Evolutionary conservation across 345 rosid species (phyloP), one percentile per base, ranked within the genome.

Genomic region (Euphorbia pulcherrima): DNA sequence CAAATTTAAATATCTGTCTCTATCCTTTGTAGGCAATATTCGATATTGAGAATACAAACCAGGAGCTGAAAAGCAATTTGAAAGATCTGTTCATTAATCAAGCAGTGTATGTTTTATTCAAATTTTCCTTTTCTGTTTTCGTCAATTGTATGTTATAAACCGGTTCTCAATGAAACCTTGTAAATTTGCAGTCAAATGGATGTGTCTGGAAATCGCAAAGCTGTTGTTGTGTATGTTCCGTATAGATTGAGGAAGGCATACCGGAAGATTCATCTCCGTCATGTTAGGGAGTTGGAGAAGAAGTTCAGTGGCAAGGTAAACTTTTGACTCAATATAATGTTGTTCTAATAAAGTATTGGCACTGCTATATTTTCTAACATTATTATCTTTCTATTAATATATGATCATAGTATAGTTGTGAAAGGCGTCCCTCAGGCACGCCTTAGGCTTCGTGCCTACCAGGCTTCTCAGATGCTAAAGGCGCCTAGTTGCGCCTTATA

Each of bases 241-340:
- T 89, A 80, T 71, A 84, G 98, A 75, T 66, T 90, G 86, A 88
- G 95, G 80, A 92, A 92, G 74, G 86, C 92, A 41, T 92, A 77
- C 80, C 87, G 93, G 58, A 92, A 92, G 89, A 79, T 89, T 73
- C 97, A 92, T 76, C 64, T 83, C 0, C 88, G 97, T 53, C 91
- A 89, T 56, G 96, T 87, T 27, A 83, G 97, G 67, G 97, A 92
- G 85, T 76, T 92, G 60, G 97, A 92, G 89, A 92, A 92, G 71
- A 92, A 92, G 62, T 92, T 92, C 89, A 88, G 96, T 79, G 97
- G 97, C 12, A 92, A 88, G 86, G 98, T 89, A 70, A 28, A n/a
- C 5, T 59, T 30, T 59, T 4, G 11, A 6, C 26, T 29, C 29
- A 21, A 57, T 23, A 16, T 29, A 10, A 57, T 13, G 21, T 28